A percentile compares a stretch with the other conserved stretches of the same genome.
phyloP scores from a whole-genome alignment of 1,139 yeast species.

The Geotrichum australiense region DNA sequence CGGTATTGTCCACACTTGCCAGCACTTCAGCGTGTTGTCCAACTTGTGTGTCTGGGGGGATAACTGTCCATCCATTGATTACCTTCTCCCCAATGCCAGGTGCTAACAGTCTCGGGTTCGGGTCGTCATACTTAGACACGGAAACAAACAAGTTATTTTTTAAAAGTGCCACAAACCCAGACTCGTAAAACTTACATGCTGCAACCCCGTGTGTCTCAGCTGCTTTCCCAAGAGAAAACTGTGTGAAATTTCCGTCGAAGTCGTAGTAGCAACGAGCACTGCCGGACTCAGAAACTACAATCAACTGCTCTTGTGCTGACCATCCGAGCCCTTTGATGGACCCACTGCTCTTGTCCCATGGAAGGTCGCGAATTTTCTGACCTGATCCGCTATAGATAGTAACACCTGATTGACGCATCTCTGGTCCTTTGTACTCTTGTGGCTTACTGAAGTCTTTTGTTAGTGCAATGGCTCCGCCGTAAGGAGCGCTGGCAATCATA shows the following conservation, averaged over 20 bases:
- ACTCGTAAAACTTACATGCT: constrained; percentile 34
- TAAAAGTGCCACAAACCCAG: constrained; percentile 38
- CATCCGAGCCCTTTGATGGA: constrained; percentile 54
- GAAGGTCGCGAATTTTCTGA: constrained; percentile 40
- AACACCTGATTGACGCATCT: constrained; percentile 30
- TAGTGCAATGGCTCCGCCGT: constrained; percentile 39
- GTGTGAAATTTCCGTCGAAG: constrained; percentile 59
- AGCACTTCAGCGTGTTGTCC: constrained; percentile 33
- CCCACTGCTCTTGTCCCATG: constrained; percentile 46
- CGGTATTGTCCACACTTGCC: constrained; percentile 25
- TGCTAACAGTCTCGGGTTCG: constrained; percentile 28
- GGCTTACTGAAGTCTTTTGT: constrained; percentile 24
- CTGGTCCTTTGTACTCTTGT: constrained; percentile 27
- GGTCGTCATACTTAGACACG: constrained; percentile 32
- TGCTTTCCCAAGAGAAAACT: constrained; percentile 38
- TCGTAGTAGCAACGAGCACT: constrained; percentile 59
- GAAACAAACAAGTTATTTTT: constrained; percentile 33
- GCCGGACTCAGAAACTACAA: constrained; percentile 58
- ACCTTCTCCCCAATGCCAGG: constrained; percentile 19
- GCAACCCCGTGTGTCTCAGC: constrained; percentile 37
- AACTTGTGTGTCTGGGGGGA: constrained; percentile 30
- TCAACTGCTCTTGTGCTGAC: constrained; percentile 48
- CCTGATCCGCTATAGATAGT: constrained; percentile 53
- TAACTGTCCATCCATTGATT: constrained; percentile 32
- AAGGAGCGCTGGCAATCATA: constrained; percentile 39